Conservation (phyloP, 176 grass and related monocot species). For the Phyllostachys edulis region DNA sequence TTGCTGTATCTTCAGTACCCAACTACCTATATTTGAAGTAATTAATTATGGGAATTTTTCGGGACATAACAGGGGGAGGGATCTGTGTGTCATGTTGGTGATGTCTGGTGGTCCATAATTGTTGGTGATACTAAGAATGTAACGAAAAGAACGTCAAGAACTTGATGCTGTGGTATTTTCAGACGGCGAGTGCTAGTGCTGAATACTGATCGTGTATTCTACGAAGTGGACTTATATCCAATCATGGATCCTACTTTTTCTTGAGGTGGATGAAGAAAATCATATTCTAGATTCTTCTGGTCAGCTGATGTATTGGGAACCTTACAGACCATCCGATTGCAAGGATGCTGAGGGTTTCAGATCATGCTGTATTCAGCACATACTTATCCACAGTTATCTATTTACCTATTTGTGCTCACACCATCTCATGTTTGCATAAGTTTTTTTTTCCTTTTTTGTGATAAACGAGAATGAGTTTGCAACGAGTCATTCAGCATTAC, state of each 20-base stretch:
- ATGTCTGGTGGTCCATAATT: conserved; percentile 31
- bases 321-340: conserved; percentile 2
- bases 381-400: conserved; percentile 23
- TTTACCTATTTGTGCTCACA: not conserved
- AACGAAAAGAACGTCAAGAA: conserved; percentile 37
- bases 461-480: conserved; percentile 31
- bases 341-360: conserved; percentile 4
- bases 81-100: conserved; percentile 24
- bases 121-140: conserved; percentile 39
- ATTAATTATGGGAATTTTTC: conserved; percentile 37
- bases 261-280: conserved; percentile 19
- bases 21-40: conserved; percentile 53
- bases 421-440: conserved; percentile 3
- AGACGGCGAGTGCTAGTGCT: conserved; percentile 35
- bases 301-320: conserved; percentile 31
- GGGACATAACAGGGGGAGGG: conserved; percentile 27
- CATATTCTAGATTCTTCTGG: conserved; percentile 17
- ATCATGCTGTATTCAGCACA: conserved; percentile 26
- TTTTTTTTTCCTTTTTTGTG: not conserved
- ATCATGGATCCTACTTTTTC: conserved; percentile 41
- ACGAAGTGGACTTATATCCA: conserved; percentile 40
- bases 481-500: conserved; percentile 41
- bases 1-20: conserved; percentile 48
- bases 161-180: conserved; percentile 42
- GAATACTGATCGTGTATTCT: conserved; percentile 28